These are phyloP conservation scores for Penicillium paradoxum DNA, from an alignment of 495 filamentous ascomycete genomes.

Conservation along the genomic window DNA sequence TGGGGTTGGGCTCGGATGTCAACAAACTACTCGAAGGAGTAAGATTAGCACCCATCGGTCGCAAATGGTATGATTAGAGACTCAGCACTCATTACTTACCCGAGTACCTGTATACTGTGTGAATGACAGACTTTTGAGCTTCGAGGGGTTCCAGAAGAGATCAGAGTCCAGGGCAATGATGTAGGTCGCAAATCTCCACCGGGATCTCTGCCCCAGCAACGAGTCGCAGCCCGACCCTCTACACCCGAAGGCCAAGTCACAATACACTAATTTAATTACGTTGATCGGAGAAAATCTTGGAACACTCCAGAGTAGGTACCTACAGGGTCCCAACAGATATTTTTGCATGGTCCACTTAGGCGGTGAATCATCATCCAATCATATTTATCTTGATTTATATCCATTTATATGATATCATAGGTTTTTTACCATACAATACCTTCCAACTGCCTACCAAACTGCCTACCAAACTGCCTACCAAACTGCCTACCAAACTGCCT, in stretches of 20 bases:
- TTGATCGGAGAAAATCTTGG: too few species aligned
- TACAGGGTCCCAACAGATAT: too few species aligned
- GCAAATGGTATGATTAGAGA: neutral
- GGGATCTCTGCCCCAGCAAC: conserved; percentile 39
- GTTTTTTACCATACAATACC: too few species aligned
- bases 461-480: too few species aligned
- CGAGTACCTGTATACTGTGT: neutral
- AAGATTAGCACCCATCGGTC: conserved; percentile 15
- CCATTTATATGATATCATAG: too few species aligned
- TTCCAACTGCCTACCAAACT: too few species aligned
- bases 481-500: too few species aligned
- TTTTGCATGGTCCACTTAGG: too few species aligned
- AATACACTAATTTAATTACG: neutral
- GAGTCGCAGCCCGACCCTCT: conserved; percentile 23
- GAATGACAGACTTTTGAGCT: neutral
- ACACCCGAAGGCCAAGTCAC: neutral
- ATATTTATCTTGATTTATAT: too few species aligned
- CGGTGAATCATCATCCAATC: too few species aligned
- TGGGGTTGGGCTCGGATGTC: conserved; percentile 20
- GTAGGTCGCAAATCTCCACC: conserved; percentile 27
- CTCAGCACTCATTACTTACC: neutral
- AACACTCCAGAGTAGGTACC: too few species aligned
- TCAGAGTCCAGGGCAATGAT: conserved; percentile 13
- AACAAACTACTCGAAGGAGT: conserved; percentile 41
- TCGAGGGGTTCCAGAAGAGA: conserved; percentile 6